Conservation (phyloP, 805 yeast species). For the Ogataea pignaliae region DNA sequence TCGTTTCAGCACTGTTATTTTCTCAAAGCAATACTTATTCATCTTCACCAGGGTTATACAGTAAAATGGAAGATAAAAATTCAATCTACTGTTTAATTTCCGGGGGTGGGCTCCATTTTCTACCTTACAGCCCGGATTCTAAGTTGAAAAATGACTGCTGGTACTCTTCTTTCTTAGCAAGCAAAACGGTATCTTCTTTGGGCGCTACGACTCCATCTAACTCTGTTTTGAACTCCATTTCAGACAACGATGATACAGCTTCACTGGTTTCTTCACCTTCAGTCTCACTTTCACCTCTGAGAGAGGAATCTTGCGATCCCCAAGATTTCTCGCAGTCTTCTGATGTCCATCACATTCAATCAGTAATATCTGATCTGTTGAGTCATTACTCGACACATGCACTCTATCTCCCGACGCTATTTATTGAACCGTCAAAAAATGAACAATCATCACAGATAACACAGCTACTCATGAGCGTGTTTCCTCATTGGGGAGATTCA, state of each 20-base stretch:
- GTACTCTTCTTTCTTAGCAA: conserved; percentile 21
- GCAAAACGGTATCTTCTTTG: conserved; percentile 24
- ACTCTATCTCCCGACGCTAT: conserved; percentile 42
- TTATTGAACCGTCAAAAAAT: conserved; percentile 32
- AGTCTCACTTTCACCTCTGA: not conserved
- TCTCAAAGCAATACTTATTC: not conserved
- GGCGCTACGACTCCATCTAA: conserved; percentile 13
- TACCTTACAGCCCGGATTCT: conserved; percentile 18
- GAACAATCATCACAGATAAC: conserved; percentile 35
- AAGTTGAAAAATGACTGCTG: conserved; percentile 4
- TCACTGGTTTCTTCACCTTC: conserved; percentile 7
- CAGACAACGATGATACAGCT: conserved; percentile 12
- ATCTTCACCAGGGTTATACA: not conserved
- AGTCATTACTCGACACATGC: conserved; percentile 41
- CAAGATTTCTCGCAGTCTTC: not conserved
- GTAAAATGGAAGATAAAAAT: not conserved
- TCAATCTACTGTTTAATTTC: conserved; percentile 27
- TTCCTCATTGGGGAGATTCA: conserved; percentile 33
- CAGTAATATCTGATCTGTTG: conserved; percentile 13
- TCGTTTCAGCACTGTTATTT: not conserved
- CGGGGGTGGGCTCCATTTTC: conserved; percentile 24
- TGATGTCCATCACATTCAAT: conserved; percentile 2
- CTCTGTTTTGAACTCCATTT: conserved; percentile 6
- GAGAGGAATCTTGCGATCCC: not conserved
- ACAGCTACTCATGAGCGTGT: conserved; percentile 36